Evolutionary conservation across 495 filamentous ascomycete species (phyloP).

Genomic region (Pseudevernia furfuracea): DNA sequence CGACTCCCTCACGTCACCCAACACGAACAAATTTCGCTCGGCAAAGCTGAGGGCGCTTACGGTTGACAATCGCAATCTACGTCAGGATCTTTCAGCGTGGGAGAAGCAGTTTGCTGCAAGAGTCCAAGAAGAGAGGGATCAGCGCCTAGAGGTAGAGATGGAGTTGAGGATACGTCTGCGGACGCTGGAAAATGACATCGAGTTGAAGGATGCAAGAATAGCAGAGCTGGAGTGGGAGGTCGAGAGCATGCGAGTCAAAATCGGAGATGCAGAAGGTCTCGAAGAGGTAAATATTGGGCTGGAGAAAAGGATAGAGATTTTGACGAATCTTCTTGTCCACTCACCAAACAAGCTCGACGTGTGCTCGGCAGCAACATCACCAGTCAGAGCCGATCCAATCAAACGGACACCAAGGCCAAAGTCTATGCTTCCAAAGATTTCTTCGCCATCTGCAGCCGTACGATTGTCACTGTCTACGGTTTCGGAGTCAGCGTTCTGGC

Average conservation of each 20-base stretch:
- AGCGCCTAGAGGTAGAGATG: slow-evolving; percentile 28
- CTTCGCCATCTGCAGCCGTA: slow-evolving; percentile 22
- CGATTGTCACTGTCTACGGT: slow-evolving; percentile 24
- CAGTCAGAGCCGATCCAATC: slow-evolving; percentile 18
- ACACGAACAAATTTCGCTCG: slow-evolving; percentile 31
- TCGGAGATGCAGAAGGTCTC: slow-evolving; percentile 29
- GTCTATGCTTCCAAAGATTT: slow-evolving; percentile 28
- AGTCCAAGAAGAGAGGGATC: slow-evolving; percentile 35
- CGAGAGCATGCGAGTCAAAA: slow-evolving; percentile 26
- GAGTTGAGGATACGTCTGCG: slow-evolving; percentile 25
- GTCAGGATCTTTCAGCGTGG: slow-evolving; percentile 37
- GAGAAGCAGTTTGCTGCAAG: slow-evolving; percentile 37
- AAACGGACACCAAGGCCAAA: slow-evolving; percentile 24
- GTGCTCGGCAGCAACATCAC: slow-evolving; percentile 22
- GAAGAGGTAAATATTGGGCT: slow-evolving; percentile 34
- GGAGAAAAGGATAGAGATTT: slow-evolving; percentile 33
- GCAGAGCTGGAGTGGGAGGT: slow-evolving; percentile 32
- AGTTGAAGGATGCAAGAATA: slow-evolving; percentile 27
- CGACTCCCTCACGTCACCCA: slow-evolving; percentile 34
- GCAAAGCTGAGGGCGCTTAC: slow-evolving; percentile 34
- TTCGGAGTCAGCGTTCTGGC: slow-evolving; percentile 21
- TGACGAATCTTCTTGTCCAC: slow-evolving; percentile 35
- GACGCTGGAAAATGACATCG: slow-evolving; percentile 28
- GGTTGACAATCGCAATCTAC: slow-evolving; percentile 31
- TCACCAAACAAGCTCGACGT: slow-evolving; percentile 30